phyloP scores from a whole-genome alignment of 2,329 filamentous ascomycete species.

The Akanthomyces uredinophilus region DNA sequence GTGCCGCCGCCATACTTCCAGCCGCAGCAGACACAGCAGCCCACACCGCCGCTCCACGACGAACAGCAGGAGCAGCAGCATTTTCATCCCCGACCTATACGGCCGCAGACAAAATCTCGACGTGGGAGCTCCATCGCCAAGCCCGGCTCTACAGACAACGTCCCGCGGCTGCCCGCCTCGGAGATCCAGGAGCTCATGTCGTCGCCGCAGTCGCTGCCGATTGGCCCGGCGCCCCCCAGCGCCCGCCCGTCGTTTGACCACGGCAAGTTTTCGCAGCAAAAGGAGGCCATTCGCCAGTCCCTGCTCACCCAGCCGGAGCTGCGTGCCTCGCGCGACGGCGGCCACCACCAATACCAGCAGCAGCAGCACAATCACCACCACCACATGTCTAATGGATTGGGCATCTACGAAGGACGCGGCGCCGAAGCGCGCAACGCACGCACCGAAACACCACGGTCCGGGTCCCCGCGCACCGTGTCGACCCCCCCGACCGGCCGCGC shows the following conservation, averaged over 20 bases:
- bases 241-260: constrained; percentile 34
- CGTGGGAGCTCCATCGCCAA: constrained; percentile 28
- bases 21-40: background rate
- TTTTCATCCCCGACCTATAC: background rate
- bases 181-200: constrained; percentile 55
- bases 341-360: constrained; percentile 8
- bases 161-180: constrained; percentile 51
- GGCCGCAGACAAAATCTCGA: constrained; percentile 16
- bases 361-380: background rate
- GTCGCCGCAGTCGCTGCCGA: constrained; percentile 53
- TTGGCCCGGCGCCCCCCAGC: constrained; percentile 36
- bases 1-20: background rate
- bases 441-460: constrained; percentile 25
- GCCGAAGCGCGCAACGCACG: constrained; percentile 19
- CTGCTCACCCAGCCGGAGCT: constrained; percentile 25
- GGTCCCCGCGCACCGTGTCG: constrained; percentile 41
- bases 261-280: constrained; percentile 29
- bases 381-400: constrained; percentile 22
- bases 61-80: background rate
- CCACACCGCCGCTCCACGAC: constrained; percentile 2
- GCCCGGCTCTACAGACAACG: constrained; percentile 34
- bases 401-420: constrained; percentile 14
- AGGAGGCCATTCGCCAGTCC: constrained; percentile 27
- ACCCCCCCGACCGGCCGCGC: constrained; percentile 46
- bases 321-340: constrained; percentile 1